phyloP scores from a whole-genome alignment of 257 asterid species.

The Capsicum chinense region DNA sequence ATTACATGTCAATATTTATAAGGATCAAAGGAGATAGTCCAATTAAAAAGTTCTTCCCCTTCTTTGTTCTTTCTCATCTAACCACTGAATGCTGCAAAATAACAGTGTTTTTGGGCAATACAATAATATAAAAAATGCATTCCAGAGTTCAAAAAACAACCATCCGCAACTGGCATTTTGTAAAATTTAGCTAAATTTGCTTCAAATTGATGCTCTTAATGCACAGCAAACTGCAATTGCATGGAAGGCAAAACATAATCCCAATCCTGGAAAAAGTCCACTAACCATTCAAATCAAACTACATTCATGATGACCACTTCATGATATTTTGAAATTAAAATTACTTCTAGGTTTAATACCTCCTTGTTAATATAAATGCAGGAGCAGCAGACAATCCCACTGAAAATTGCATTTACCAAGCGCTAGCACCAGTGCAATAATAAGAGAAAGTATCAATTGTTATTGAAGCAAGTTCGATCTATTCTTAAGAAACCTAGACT shows the following conservation, averaged over 20 bases:
- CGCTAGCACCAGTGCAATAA: background rate
- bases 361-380: background rate
- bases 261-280: background rate
- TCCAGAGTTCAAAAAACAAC: background rate
- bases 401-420: background rate
- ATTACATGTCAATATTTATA: background rate
- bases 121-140: background rate
- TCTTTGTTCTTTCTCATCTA: background rate
- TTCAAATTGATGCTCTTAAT: background rate
- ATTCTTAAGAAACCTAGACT: background rate
- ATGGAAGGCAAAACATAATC: background rate
- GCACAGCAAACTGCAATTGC: background rate
- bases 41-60: background rate
- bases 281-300: slow-evolving; percentile 6
- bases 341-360: background rate
- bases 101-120: background rate
- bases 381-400: background rate
- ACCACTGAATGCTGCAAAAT: background rate
- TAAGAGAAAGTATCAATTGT: background rate
- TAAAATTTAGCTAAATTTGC: background rate
- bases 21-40: background rate
- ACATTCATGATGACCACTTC: background rate
- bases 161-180: background rate
- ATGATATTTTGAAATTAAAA: background rate
- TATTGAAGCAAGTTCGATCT: background rate